Conservation (phyloP, 768 basidiomycete species). For the Termitomyces eurrhizus region DNA sequence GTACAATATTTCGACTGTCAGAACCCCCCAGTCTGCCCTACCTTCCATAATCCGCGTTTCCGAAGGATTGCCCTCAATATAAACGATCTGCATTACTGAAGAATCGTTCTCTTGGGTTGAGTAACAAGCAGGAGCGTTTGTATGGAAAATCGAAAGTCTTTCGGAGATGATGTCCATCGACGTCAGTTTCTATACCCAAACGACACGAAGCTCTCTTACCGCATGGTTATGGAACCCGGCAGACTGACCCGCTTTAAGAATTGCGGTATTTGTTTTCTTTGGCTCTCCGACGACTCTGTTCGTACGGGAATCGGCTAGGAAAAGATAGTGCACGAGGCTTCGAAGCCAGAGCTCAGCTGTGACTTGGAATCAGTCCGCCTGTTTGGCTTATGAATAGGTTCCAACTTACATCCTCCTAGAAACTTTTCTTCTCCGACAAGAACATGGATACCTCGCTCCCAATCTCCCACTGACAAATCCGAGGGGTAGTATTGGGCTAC, state of each 20-base stretch:
- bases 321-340: conserved; percentile 36
- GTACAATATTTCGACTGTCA: not conserved
- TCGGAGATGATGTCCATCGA: not conserved
- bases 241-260: conserved; percentile 18
- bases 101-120: conserved; percentile 28
- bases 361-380: not conserved
- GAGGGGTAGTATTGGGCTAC: conserved; percentile 26
- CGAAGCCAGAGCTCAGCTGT: conserved; percentile 32
- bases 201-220: conserved; percentile 14
- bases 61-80: not conserved
- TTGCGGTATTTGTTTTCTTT: conserved; percentile 24
- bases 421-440: conserved; percentile 46
- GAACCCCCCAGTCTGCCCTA: not conserved
- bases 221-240: conserved; percentile 23
- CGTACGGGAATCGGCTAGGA: conserved; percentile 41
- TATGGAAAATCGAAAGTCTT: conserved; percentile 33
- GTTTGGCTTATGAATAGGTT: not conserved
- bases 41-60: not conserved
- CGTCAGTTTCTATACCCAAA: not conserved
- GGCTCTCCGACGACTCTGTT: conserved; percentile 41
- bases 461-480: conserved; percentile 19
- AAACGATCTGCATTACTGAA: conserved; percentile 26
- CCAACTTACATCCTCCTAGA: conserved; percentile 36
- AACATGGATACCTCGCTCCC: conserved; percentile 38
- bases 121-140: conserved; percentile 26